Base-by-base conservation (phyloP, 139 green algal genomes). In the Chlamydomonas incerta region DNA sequence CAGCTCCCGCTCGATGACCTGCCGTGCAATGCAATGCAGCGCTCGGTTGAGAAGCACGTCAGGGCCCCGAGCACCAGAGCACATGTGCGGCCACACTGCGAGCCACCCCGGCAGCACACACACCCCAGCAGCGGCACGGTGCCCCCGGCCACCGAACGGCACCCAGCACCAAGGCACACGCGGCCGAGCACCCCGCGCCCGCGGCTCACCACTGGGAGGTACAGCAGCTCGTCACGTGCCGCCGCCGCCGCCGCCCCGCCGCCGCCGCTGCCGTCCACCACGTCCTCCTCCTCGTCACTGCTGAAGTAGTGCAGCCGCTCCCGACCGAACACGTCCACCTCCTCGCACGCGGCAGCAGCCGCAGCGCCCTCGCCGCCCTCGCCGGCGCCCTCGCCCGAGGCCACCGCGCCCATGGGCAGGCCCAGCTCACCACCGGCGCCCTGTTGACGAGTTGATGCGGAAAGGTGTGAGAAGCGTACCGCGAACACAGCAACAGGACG, bases 121-220 rank as follows among this genome's bases (percentile, higher is more conserved):
- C 58, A 5, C 58, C 58, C 15, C 18, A n/a, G 15, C 58, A 14
- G 20, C 15, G 50, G 50, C 50, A 14, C 58, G 23, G 18, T 15
- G 58, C 24, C 20, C 58, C 58, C 58, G n/a, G n/a, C n/a, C n/a
- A n/a, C n/a, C n/a, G n/a, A n/a, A n/a, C n/a, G n/a, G n/a, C n/a
- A n/a, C n/a, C n/a, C n/a, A n/a, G n/a, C n/a, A n/a, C n/a, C n/a
- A n/a, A n/a, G n/a, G n/a, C 58, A 29, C 15, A 5, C 15, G 10
- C 58, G 6, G 58, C 58, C 26, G 57, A 2, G 3, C 62, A 3
- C 35, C 26, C 26, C 9, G 28, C 20, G 24, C 58, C 5, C 63
- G 11, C n/a, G 15, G 47, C 74, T 23, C 79, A 85, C 79, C 79
- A 85, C 79, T 5, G 79, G 79, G n/a, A 85, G 47, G 41, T 83